Base-by-base conservation (phyloP, 2,329 filamentous ascomycete species). In the Paracamarosporium sp. region DNA sequence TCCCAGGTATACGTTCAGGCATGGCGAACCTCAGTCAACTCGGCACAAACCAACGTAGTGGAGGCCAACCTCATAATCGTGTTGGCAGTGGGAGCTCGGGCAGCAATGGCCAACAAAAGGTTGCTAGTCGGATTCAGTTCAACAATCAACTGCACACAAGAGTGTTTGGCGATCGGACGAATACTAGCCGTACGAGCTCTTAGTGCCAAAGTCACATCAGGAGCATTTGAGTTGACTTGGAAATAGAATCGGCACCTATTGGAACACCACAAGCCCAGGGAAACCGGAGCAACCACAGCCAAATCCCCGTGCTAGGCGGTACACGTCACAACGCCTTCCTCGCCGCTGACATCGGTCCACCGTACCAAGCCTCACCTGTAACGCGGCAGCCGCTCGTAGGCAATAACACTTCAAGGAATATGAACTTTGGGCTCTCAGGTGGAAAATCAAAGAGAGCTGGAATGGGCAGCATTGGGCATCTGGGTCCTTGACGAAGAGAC, bases 311-410 rank as follows among this genome's bases (percentile, higher is more conserved):
- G 24, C 62, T 70, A 15, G 67, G 71, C 12, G 64, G 67, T 7
- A 57, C 60, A 47, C 70, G 69, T 57, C 69, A 66, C 40, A 69
- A 67, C 31, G 59, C 60, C 6, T 63, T 64, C 15, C 55, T 63
- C n/a, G 63, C 55, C 46, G 58, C 54, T 2, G 60, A 69, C 27
- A 46, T 53, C 8, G 60, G 61, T 24, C 57, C 65, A 22, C 38
- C 62, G n/a, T 72, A 74, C 43, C 70, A 69, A 22, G 62, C 69
- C 11, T 71, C 74, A 11, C 74, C 76, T 0, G 66, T 73, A 17
- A 63, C 63, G 33, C 67, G 76, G 44, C 75, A 75, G 36, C 65
- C 74, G 12, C 55, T 79, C 4, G 62, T 64, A n/a, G 63, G 45
- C 15, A 64, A 67, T 46, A 41, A 54, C 12, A 53, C 58, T 17